Conservation (phyloP, 805 yeast genomes). For the Kuraishia piskuri region DNA sequence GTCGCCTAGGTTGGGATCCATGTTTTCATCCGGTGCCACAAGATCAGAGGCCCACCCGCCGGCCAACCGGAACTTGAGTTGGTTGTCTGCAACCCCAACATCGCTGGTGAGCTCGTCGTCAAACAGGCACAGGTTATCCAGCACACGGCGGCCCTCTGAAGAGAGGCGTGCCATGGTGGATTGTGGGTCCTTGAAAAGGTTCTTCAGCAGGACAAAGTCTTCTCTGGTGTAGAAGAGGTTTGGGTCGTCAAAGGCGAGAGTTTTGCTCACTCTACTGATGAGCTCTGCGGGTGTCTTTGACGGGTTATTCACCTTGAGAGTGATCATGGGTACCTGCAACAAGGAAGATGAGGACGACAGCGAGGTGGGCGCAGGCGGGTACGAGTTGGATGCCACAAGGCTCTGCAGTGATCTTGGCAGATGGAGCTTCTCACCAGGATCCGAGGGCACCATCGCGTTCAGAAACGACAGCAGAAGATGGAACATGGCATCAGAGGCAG, state of each 20-base stretch:
- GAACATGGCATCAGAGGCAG: slow-evolving; percentile 79
- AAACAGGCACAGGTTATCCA: slow-evolving; percentile 27
- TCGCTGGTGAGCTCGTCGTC: slow-evolving; percentile 27
- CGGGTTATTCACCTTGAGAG: slow-evolving; percentile 28
- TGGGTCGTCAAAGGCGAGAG: slow-evolving; percentile 62
- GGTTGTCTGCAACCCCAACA: slow-evolving; percentile 28
- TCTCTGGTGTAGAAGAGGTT: slow-evolving; percentile 66
- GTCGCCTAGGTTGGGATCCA: slow-evolving; percentile 10
- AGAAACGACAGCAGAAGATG: slow-evolving; percentile 72
- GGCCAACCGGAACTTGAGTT: slow-evolving; percentile 17
- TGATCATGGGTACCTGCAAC: slow-evolving; percentile 28
- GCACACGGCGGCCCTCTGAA: slow-evolving; percentile 58
- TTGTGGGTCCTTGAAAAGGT: slow-evolving; percentile 50
- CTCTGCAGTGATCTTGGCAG: slow-evolving; percentile 63
- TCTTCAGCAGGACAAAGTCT: slow-evolving; percentile 67
- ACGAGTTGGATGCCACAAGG: slow-evolving; percentile 53
- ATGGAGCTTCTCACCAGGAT: slow-evolving; percentile 38
- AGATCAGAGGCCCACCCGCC: slow-evolving; percentile 28
- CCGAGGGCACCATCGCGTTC: slow-evolving; percentile 65
- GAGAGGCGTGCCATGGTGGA: slow-evolving; percentile 60
- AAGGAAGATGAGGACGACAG: slow-evolving; percentile 13
- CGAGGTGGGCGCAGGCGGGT: slow-evolving; percentile 57
- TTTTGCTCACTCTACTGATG: slow-evolving; percentile 45
- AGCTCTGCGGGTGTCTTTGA: slow-evolving; percentile 49
- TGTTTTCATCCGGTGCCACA: slow-evolving; percentile 6